A percentile compares a stretch with the other conserved stretches of the same genome.
These are phyloP conservation scores for Triticum turgidum DNA, from an alignment of 176 grass and related monocot genomes.

Conservation along the genomic window DNA sequence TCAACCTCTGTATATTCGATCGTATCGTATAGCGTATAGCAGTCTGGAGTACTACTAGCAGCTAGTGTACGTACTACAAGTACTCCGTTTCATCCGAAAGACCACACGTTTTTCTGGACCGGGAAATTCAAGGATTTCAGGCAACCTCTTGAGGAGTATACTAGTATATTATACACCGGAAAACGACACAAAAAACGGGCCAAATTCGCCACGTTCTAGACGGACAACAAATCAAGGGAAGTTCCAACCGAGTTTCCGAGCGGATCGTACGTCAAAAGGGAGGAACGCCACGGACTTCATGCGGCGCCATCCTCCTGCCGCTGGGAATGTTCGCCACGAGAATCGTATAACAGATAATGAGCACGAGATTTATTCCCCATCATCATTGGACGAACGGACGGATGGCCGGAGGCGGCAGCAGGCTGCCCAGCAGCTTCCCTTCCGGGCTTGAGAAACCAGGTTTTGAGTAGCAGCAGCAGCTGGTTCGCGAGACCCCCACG, in stretches of 20 bases:
- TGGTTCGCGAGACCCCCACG: background rate
- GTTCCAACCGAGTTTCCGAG: background rate
- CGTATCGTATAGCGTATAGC: background rate
- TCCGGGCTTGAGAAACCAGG: background rate
- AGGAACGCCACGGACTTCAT: background rate
- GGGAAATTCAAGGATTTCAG: background rate
- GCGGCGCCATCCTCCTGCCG: background rate
- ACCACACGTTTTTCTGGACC: background rate
- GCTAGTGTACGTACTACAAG: no score
- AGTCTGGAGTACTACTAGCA: background rate
- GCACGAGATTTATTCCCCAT: conserved; percentile 4
- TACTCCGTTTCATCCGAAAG: no score
- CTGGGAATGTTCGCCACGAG: conserved; percentile 13
- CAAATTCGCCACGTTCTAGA: background rate
- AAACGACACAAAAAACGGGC: background rate
- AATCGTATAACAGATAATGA: background rate
- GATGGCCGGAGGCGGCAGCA: background rate
- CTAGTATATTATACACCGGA: no score
- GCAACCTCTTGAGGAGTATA: background rate
- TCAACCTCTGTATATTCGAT: background rate
- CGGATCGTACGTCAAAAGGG: background rate
- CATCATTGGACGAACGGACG: background rate
- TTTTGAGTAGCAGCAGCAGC: background rate
- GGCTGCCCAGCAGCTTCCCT: conserved; percentile 32
- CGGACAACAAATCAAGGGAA: background rate